A percentile compares a stretch with the other conserved stretches of the same genome.
These are phyloP conservation scores for Saccharomyces hybrid DNA, from an alignment of 1,139 yeast species.

Conservation along the genomic window DNA sequence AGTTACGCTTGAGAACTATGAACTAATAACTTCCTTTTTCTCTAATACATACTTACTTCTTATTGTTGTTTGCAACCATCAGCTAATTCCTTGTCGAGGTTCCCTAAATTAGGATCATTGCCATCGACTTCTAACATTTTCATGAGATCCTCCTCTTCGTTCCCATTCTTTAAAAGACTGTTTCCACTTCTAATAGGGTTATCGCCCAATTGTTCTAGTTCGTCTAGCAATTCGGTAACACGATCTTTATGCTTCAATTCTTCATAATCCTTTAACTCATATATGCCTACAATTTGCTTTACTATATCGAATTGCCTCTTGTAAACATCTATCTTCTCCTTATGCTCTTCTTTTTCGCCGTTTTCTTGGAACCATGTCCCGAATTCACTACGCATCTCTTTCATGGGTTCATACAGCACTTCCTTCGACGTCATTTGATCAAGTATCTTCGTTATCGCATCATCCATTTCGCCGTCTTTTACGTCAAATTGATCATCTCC, in stretches of 20 bases:
- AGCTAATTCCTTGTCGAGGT: slow-evolving; percentile 29
- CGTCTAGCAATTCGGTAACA: slow-evolving; percentile 53
- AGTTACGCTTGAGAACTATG: not conserved
- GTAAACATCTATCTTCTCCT: slow-evolving; percentile 45
- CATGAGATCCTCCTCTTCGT: slow-evolving; percentile 19
- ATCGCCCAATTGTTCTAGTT: slow-evolving; percentile 75
- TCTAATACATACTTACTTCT: not conserved
- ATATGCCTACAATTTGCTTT: slow-evolving; percentile 45
- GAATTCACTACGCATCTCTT: slow-evolving; percentile 65
- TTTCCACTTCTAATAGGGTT: slow-evolving; percentile 52
- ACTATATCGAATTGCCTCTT: slow-evolving; percentile 49
- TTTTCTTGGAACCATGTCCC: slow-evolving; percentile 37
- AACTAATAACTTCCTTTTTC: not conserved
- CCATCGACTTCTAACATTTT: slow-evolving; percentile 25
- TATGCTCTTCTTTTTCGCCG: slow-evolving; percentile 37
- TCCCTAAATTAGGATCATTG: slow-evolving; percentile 42
- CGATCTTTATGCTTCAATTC: slow-evolving; percentile 50
- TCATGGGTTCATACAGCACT: slow-evolving; percentile 81
- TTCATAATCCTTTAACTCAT: slow-evolving; percentile 48
- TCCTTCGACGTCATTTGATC: slow-evolving; percentile 81
- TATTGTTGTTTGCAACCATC: slow-evolving; percentile 36
- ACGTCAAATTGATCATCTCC: slow-evolving; percentile 42
- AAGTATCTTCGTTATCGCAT: slow-evolving; percentile 67
- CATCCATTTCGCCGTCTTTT: slow-evolving; percentile 46
- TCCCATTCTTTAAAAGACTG: slow-evolving; percentile 38